Evolutionary conservation across 768 basidiomycete genomes (phyloP), one percentile per base, ranked within the genome.

Genomic region (Pseudohyphozyma bogoriensis): DNA sequence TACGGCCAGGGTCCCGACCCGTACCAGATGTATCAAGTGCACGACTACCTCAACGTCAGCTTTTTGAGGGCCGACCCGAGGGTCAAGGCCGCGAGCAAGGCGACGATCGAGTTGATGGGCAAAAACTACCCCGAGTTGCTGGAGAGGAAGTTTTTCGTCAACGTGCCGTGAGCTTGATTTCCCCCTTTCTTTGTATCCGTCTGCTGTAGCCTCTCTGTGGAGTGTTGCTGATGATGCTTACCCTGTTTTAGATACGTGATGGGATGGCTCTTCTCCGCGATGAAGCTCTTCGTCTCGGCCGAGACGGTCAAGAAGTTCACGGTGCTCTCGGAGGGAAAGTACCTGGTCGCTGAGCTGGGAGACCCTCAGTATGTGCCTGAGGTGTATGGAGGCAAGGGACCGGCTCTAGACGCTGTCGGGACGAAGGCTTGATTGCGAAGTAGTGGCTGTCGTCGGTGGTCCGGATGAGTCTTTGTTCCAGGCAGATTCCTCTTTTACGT

Each of bases 231-330:
- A n/a, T n/a, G n/a, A n/a, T n/a, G n/a, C n/a, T n/a, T n/a, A n/a
- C n/a, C n/a, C n/a, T n/a, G n/a, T n/a, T n/a, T n/a, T n/a, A n/a
- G n/a, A n/a, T n/a, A n/a, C n/a, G 1, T 55, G 31, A 32, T 46
- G 54, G 32, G 31, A 2, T 62, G 60, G 60, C 40, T 66, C 50
- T 62, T 62, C 45, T 37, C 31, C 13, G 60, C 56, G 10, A 51
- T 58, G 15, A 51, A 47, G 13, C 35, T 66, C 35, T 31, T 66
- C 44, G 35, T 66, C 29, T 56, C 50, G 20, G 55, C 46, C n/a
- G 65, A 66, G 36, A 66, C 65, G 37, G 35, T 55, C n/a, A 62
- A 52, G 55, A 66, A 66, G 52, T 66, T 66, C 39, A 46, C 44
- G 45, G 65, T 66, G 3, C 36, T 66, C 2, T 16, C 24, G 26